Conservation (phyloP, 2,329 filamentous ascomycete genomes). For the Sporothrix pallida region DNA sequence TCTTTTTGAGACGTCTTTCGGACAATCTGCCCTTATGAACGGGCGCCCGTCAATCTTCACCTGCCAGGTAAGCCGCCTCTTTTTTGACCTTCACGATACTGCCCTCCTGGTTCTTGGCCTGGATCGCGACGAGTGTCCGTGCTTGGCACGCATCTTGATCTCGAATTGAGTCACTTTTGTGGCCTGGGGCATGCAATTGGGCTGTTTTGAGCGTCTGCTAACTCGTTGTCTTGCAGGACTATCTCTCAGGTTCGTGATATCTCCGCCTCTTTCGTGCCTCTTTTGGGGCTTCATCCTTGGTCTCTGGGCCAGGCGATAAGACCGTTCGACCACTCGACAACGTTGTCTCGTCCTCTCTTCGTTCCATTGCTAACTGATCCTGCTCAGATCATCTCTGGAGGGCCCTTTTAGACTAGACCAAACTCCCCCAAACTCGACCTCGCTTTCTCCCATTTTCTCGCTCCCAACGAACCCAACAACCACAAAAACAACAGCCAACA, state of each 20-base stretch:
- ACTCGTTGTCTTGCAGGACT: conserved; percentile 59
- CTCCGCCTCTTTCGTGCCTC: conserved; percentile 33
- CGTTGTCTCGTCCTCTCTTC: neutral
- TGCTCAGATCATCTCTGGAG: conserved; percentile 59
- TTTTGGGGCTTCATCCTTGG: neutral
- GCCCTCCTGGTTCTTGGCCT: neutral
- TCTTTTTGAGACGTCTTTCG: conserved; percentile 45
- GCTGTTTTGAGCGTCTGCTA: conserved; percentile 16
- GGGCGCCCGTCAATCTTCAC: conserved; percentile 83
- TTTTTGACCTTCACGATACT: neutral
- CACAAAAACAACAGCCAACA: conserved; percentile 42
- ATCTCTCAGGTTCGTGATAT: conserved; percentile 70
- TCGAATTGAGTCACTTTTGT: neutral
- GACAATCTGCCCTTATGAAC: conserved; percentile 77
- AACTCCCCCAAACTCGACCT: conserved; percentile 33
- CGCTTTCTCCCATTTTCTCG: conserved; percentile 36
- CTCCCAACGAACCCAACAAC: conserved; percentile 4
- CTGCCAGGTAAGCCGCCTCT: conserved; percentile 70
- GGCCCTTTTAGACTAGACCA: conserved; percentile 55
- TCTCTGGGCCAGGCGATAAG: neutral
- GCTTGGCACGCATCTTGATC: conserved; percentile 16
- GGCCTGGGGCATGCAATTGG: neutral
- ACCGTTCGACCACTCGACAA: neutral
- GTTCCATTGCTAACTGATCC: conserved; percentile 30
- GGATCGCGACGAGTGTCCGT: neutral